Percentiles rank a stretch among this genome's conserved stretches.
Evolutionary conservation across 495 filamentous ascomycete genomes (phyloP).

Genomic region (Lentithecium fluviatile): DNA sequence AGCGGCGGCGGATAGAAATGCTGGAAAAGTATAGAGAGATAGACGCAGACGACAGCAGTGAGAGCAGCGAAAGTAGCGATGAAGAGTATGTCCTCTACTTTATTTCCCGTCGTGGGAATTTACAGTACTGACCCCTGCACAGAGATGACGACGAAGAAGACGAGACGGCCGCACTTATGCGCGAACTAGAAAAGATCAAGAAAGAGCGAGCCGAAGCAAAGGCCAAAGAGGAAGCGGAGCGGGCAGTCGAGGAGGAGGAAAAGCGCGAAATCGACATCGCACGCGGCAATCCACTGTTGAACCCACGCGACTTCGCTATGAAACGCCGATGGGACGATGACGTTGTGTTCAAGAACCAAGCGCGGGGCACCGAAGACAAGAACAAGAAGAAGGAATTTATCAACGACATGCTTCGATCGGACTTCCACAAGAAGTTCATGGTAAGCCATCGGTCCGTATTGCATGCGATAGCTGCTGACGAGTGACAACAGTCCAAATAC

Average conservation of each 20-base stretch:
- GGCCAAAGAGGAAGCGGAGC: slow-evolving; percentile 72
- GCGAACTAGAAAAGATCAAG: slow-evolving; percentile 94
- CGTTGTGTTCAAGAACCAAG: slow-evolving; percentile 99
- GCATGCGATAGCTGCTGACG: slow-evolving; percentile 40
- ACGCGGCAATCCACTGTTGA: slow-evolving; percentile 86
- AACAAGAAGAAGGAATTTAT: slow-evolving; percentile 92
- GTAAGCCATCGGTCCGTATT: slow-evolving; percentile 48
- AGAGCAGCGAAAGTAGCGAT: slow-evolving; percentile 65
- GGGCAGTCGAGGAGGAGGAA: slow-evolving; percentile 73
- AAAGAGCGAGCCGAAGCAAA: slow-evolving; percentile 81
- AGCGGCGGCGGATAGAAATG: slow-evolving; percentile 68
- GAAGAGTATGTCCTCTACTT: slow-evolving; percentile 51
- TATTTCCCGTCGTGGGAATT: not conserved
- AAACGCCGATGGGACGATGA: slow-evolving; percentile 91
- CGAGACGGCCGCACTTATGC: slow-evolving; percentile 83
- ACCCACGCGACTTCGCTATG: slow-evolving; percentile 69
- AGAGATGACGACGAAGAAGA: slow-evolving; percentile 82
- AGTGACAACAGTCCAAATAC: slow-evolving; percentile 60
- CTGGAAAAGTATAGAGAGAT: slow-evolving; percentile 85
- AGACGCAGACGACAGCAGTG: slow-evolving; percentile 72
- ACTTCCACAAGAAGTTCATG: slow-evolving; percentile 99
- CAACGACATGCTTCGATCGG: slow-evolving; percentile 90
- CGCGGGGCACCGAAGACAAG: slow-evolving; percentile 88
- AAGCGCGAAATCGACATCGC: slow-evolving; percentile 85
- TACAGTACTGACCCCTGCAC: slow-evolving; percentile 11